These are phyloP conservation scores for Allium sativum DNA, from an alignment of 106 monocot species.

Conservation along the genomic window DNA sequence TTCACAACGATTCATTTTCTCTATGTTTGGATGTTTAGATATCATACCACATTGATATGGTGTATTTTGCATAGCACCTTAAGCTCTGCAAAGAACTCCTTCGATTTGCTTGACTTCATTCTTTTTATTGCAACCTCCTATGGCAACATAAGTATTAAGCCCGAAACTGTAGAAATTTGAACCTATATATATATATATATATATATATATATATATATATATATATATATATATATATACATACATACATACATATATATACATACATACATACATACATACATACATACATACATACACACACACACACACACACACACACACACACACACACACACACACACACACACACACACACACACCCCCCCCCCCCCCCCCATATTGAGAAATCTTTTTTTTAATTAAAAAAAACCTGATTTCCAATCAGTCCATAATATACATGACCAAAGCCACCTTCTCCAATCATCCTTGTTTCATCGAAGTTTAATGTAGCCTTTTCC, in stretches of 20 bases:
- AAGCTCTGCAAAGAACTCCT: slow-evolving; percentile 50
- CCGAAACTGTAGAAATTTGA: no score
- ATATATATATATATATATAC: no score
- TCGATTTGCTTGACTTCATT: slow-evolving; percentile 44
- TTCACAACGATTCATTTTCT: no score
- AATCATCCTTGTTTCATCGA: slow-evolving; percentile 37
- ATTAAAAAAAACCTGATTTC: slow-evolving; percentile 26
- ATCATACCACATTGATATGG: slow-evolving; percentile 48
- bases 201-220: no score
- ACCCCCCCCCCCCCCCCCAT: no score
- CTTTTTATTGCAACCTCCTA: slow-evolving; percentile 48
- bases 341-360: no score
- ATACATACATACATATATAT: no score
- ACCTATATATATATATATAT: neutral
- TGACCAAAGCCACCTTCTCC: slow-evolving; percentile 45
- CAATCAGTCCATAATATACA: slow-evolving; percentile 39
- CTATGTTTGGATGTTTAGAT: neutral
- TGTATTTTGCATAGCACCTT: slow-evolving; percentile 48
- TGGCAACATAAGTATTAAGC: neutral
- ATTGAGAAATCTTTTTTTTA: no score
- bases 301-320: no score
- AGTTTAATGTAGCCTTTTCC: slow-evolving; percentile 26
- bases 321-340: no score
- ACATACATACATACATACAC: no score
- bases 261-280: no score